Conservation (phyloP, 1,284 basidiomycete genomes). For the Xerocomus minutiporus region DNA sequence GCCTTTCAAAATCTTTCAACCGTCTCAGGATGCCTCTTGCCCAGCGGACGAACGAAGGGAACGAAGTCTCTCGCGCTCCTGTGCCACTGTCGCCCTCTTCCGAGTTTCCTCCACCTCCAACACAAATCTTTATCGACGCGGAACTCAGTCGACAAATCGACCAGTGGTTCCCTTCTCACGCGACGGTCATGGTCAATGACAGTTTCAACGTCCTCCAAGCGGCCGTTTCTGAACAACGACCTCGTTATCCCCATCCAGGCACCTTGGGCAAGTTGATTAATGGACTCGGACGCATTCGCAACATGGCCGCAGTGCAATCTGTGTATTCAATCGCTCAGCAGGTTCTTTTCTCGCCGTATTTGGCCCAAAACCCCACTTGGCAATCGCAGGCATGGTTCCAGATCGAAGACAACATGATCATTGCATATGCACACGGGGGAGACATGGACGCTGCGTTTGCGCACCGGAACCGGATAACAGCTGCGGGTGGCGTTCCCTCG, state of each 20-base stretch:
- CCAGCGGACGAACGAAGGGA: slow-evolving; percentile 13
- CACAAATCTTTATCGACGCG: slow-evolving; percentile 20
- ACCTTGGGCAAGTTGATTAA: no score
- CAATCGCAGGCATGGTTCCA: no score
- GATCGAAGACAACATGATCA: slow-evolving; percentile 36
- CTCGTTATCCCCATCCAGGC: no score
- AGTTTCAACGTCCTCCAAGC: slow-evolving; percentile 39
- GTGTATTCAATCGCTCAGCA: no score
- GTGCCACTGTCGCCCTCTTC: slow-evolving; percentile 11
- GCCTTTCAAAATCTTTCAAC: slow-evolving; percentile 18
- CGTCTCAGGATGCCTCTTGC: slow-evolving; percentile 22
- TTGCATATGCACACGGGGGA: slow-evolving; percentile 77
- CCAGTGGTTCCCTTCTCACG: slow-evolving; percentile 37
- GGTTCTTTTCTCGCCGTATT: no score
- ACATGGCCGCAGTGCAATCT: no score
- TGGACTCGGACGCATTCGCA: no score
- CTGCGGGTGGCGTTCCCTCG: slow-evolving; percentile 73
- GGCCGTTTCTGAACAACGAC: slow-evolving; percentile 31
- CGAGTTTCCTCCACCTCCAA: slow-evolving; percentile 15
- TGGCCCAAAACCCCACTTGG: no score
- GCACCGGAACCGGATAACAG: slow-evolving; percentile 78
- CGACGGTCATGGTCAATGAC: slow-evolving; percentile 27
- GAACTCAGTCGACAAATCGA: slow-evolving; percentile 39
- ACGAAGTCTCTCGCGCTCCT: slow-evolving; percentile 5
- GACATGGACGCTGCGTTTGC: slow-evolving; percentile 75